Conservation (phyloP, 345 rosid species). For the Eucalyptus dawsonii region DNA sequence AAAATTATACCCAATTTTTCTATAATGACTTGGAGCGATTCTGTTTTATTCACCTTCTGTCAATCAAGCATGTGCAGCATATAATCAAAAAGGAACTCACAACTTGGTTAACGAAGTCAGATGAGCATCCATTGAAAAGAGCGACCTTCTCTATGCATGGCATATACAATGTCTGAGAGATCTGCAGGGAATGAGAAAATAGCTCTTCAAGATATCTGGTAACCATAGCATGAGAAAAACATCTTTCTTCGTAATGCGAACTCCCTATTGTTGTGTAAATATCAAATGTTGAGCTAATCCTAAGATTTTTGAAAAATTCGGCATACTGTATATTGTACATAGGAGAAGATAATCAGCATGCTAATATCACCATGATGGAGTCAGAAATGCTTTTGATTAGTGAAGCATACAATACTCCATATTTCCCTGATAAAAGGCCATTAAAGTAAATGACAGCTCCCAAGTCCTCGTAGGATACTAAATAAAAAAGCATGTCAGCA, state of each 20-base stretch:
- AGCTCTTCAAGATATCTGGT: background rate
- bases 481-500: background rate
- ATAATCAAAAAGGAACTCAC: slow-evolving; percentile 23
- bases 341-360: background rate
- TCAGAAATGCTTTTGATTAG: background rate
- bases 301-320: background rate
- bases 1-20: background rate
- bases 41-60: background rate
- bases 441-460: background rate
- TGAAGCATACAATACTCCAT: background rate
- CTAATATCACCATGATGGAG: background rate
- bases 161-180: slow-evolving; percentile 54
- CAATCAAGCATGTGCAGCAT: background rate
- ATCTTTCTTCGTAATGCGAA: background rate
- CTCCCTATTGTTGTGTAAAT: background rate
- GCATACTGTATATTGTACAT: background rate
- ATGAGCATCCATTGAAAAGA: slow-evolving; percentile 68
- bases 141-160: slow-evolving; percentile 43
- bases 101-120: slow-evolving; percentile 78
- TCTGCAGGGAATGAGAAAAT: slow-evolving; percentile 22
- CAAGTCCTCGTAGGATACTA: background rate
- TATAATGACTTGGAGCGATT: background rate
- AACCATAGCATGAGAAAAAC: background rate
- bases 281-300: background rate
- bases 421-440: background rate